Conservation (phyloP, 805 yeast genomes). For the Barnettozyma californica region DNA sequence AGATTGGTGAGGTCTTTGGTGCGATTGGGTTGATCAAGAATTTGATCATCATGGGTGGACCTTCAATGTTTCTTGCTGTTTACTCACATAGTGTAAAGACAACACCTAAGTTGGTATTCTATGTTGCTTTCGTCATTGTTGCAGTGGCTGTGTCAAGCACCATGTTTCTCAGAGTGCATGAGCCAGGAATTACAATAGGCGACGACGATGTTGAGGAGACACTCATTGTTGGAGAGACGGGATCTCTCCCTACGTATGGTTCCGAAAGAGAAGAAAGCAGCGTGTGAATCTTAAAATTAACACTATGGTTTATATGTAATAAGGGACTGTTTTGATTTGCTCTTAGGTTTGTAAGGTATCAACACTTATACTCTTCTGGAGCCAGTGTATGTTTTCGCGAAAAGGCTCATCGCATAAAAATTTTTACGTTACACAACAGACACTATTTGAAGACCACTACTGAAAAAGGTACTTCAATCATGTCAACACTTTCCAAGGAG, state of each 20-base stretch:
- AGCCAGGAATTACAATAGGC: not conserved
- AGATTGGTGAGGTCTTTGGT: conserved; percentile 69
- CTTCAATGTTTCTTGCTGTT: conserved; percentile 41
- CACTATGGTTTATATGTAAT: no score
- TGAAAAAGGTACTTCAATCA: not conserved
- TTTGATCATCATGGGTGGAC: conserved; percentile 40
- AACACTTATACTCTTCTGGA: not conserved
- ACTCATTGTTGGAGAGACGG: not conserved
- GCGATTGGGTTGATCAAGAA: conserved; percentile 59
- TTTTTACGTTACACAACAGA: conserved; percentile 1
- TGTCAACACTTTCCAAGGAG: conserved; percentile 6
- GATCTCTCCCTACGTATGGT: not conserved
- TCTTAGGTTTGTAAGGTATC: not conserved
- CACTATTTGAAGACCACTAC: not conserved
- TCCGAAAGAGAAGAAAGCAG: not conserved
- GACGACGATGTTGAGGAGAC: not conserved
- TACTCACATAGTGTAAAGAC: conserved; percentile 40
- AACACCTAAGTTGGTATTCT: conserved; percentile 35
- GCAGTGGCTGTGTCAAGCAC: not conserved
- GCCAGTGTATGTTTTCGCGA: not conserved
- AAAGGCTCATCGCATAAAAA: conserved; percentile 6
- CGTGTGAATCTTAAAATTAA: no score
- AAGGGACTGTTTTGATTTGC: no score
- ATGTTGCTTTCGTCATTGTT: conserved; percentile 19
- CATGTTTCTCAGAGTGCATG: not conserved